phyloP scores from a whole-genome alignment of 1,284 basidiomycete species.

The Microbotryum saponariae region DNA sequence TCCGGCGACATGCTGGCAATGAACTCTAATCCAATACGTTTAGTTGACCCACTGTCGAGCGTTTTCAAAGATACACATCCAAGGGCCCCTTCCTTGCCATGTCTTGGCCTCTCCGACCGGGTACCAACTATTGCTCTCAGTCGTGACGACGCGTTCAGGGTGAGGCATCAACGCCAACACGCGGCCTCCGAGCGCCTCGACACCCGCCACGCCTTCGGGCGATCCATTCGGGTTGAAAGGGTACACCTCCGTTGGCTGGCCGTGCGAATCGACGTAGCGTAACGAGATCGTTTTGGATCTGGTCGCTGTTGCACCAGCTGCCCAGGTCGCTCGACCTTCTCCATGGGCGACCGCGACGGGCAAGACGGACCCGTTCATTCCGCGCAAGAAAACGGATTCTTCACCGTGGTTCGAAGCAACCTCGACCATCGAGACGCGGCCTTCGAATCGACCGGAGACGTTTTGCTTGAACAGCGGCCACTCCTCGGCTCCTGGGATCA shows the following conservation, averaged over 20 bases:
- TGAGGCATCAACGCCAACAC: slow-evolving; percentile 92
- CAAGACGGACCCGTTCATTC: slow-evolving; percentile 77
- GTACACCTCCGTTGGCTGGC: slow-evolving; percentile 62
- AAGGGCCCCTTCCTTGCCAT: slow-evolving; percentile 74
- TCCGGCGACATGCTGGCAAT: not conserved
- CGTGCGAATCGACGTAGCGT: slow-evolving; percentile 64
- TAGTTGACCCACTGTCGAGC: slow-evolving; percentile 50
- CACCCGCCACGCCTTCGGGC: slow-evolving; percentile 74
- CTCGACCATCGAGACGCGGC: slow-evolving; percentile 69
- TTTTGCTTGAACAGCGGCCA: slow-evolving; percentile 95
- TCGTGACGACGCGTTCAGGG: slow-evolving; percentile 40
- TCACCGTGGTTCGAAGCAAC: slow-evolving; percentile 50
- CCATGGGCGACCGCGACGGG: slow-evolving; percentile 95
- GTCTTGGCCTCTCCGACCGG: slow-evolving; percentile 51
- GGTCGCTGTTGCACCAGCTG: slow-evolving; percentile 34
- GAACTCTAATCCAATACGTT: not conserved
- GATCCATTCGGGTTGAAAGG: slow-evolving; percentile 96
- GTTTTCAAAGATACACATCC: slow-evolving; percentile 93
- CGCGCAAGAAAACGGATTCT: slow-evolving; percentile 73
- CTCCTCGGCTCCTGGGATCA: slow-evolving; percentile 73
- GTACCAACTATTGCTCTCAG: slow-evolving; percentile 47
- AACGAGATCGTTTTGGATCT: slow-evolving; percentile 54
- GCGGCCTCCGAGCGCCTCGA: slow-evolving; percentile 76
- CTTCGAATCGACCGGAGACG: slow-evolving; percentile 83
- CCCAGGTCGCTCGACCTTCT: slow-evolving; percentile 78